A percentile compares a stretch with the other conserved stretches of the same genome.
phyloP scores from a whole-genome alignment of 1,284 basidiomycete species.

The Malassezia nana region DNA sequence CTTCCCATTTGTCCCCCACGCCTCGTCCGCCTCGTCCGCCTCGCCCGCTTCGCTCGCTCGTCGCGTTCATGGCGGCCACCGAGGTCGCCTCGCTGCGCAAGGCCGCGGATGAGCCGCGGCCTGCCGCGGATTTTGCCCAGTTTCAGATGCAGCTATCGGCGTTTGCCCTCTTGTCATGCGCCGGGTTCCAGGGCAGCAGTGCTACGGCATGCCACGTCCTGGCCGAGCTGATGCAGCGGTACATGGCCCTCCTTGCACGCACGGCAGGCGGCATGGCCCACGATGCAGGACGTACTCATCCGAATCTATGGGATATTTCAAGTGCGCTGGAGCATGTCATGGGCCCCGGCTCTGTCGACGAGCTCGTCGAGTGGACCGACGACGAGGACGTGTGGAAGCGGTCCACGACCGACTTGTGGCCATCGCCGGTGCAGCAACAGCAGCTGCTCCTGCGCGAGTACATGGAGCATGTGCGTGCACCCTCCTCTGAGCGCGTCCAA shows the following conservation, averaged over 20 bases:
- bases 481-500: background rate
- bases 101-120: background rate
- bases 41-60: background rate
- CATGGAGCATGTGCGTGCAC: background rate
- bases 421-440: background rate
- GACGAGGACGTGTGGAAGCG: conserved; percentile 23
- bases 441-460: background rate
- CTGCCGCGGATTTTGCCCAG: background rate
- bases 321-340: conserved; percentile 28
- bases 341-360: conserved; percentile 21
- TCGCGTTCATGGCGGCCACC: background rate
- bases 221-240: conserved; percentile 32
- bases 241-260: conserved; percentile 21
- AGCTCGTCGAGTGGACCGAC: conserved; percentile 31
- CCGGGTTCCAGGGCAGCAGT: conserved; percentile 29
- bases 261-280: conserved; percentile 21
- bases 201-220: conserved; percentile 24
- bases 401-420: background rate
- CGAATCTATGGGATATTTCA: conserved; percentile 25
- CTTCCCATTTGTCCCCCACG: too few relatives aligned
- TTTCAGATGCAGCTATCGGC: conserved; percentile 8
- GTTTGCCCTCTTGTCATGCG: conserved; percentile 20
- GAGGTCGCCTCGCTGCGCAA: background rate
- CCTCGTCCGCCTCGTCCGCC: background rate
- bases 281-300: conserved; percentile 21